Percentiles rank a stretch among this genome's conserved stretches.
Conservation (phyloP, 1,139 yeast genomes). For the Geotrichum bryndzae region DNA sequence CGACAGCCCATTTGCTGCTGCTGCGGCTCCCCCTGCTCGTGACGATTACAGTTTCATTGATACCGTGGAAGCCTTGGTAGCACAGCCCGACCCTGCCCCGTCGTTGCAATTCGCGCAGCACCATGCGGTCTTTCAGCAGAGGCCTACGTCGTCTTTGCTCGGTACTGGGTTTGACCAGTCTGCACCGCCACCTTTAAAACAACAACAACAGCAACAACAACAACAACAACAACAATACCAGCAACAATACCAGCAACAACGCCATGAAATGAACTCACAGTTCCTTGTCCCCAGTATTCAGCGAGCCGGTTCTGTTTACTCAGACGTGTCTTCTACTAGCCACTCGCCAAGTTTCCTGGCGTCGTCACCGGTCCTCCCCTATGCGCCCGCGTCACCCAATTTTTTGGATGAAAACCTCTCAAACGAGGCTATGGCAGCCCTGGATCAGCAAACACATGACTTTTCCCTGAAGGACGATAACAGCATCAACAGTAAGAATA, state of each 20-base stretch:
- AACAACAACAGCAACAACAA: background rate
- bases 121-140: background rate
- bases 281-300: conserved; percentile 17
- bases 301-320: conserved; percentile 17
- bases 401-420: conserved; percentile 9
- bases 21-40: background rate
- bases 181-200: background rate
- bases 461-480: conserved; percentile 5
- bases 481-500: background rate
- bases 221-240: background rate
- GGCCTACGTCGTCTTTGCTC: background rate
- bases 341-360: conserved; percentile 14
- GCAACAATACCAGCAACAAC: background rate
- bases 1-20: background rate
- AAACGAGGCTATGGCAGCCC: background rate
- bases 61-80: background rate
- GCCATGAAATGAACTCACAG: background rate
- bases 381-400: conserved; percentile 20
- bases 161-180: background rate
- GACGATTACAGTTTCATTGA: background rate
- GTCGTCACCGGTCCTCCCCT: conserved; percentile 7
- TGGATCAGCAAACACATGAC: conserved; percentile 2
- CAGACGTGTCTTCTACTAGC: conserved; percentile 20
- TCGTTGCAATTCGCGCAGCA: background rate
- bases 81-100: background rate